Percentiles rank a stretch among this genome's conserved stretches.
Conservation (phyloP, 2,329 filamentous ascomycete species). For the Didymella segeticola region DNA sequence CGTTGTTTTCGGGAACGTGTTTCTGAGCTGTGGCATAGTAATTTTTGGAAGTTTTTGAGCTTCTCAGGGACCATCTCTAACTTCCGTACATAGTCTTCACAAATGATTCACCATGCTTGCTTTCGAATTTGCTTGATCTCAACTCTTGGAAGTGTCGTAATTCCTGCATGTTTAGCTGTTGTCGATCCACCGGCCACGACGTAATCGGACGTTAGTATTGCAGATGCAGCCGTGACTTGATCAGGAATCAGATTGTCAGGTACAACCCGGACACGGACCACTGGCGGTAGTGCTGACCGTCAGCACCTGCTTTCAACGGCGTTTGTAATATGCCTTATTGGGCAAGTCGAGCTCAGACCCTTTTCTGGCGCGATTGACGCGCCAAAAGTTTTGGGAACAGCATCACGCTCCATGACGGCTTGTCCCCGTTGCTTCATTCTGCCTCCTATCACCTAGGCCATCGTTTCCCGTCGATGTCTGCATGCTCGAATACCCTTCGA, state of each 20-base stretch:
- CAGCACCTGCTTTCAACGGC: slow-evolving; percentile 2
- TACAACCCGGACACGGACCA: background rate
- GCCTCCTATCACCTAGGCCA: background rate
- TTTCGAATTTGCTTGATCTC: background rate
- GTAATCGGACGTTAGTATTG: background rate
- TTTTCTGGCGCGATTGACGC: slow-evolving; percentile 9
- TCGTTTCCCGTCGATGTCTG: slow-evolving; percentile 35
- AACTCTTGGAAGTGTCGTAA: background rate
- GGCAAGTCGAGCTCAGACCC: slow-evolving; percentile 11
- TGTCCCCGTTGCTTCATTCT: background rate
- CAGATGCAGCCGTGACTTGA: background rate
- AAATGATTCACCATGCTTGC: background rate
- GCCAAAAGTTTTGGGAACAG: slow-evolving; percentile 10
- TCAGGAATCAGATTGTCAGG: background rate
- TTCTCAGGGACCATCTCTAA: background rate
- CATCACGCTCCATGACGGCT: background rate
- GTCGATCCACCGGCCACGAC: background rate
- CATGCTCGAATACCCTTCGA: slow-evolving; percentile 39
- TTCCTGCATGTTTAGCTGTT: no score
- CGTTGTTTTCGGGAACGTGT: background rate
- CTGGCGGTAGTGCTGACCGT: slow-evolving; percentile 6
- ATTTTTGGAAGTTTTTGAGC: slow-evolving; percentile 19
- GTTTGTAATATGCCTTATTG: slow-evolving; percentile 5
- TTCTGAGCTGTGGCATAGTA: slow-evolving; percentile 12
- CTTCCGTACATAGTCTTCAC: slow-evolving; percentile 10